Evolutionary conservation across 192 early-diverging fungal species (phyloP).

Genomic region (Mortierella alpina): DNA sequence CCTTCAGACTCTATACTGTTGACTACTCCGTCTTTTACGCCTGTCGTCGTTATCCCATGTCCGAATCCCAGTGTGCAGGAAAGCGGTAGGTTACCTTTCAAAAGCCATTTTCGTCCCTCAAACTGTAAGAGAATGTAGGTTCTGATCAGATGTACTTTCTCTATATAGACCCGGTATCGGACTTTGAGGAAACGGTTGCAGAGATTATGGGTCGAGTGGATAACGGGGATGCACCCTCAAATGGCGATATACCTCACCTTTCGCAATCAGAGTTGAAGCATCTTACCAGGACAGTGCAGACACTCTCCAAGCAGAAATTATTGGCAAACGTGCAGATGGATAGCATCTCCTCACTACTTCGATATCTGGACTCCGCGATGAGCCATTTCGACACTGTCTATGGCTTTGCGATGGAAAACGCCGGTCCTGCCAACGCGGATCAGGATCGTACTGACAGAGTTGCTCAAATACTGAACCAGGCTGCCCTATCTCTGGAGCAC

Average conservation of each 20-base stretch:
- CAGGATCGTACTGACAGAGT: background rate
- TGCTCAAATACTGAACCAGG: slow-evolving; percentile 7
- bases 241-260: background rate
- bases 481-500: slow-evolving; percentile 15
- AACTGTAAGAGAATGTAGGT: too few species aligned
- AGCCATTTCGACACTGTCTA: slow-evolving; percentile 8
- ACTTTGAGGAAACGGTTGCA: slow-evolving; percentile 7
- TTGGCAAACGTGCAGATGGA: slow-evolving; percentile 14
- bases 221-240: background rate
- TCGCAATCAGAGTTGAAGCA: slow-evolving; percentile 10
- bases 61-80: too few species aligned
- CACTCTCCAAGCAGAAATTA: background rate
- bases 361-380: slow-evolving; percentile 17
- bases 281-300: background rate
- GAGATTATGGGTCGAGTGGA: background rate
- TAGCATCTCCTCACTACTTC: slow-evolving; percentile 8
- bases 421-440: background rate
- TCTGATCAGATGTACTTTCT: background rate
- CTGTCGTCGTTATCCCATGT: too few species aligned
- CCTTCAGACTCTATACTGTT: too few species aligned
- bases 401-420: background rate
- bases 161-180: background rate
- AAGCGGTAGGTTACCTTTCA: too few species aligned
- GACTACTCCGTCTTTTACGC: too few species aligned
- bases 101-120: too few species aligned